phyloP scores from a whole-genome alignment of 495 filamentous ascomycete genomes.

The Durotheca rogersii region DNA sequence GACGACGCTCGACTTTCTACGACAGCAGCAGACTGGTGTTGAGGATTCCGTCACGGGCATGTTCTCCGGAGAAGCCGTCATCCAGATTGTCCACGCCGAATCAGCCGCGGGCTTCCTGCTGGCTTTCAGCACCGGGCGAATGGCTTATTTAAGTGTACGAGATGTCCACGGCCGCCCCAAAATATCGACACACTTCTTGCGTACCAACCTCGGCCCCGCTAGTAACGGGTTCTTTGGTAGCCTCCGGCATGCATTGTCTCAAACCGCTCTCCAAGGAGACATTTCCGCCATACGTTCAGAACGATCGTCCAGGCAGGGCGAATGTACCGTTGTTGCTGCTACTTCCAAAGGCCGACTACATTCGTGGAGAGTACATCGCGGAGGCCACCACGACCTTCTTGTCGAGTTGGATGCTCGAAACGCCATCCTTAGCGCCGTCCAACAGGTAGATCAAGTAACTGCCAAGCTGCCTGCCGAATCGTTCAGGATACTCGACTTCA shows the following conservation, averaged over 20 bases:
- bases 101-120: conserved; percentile 80
- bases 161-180: conserved; percentile 82
- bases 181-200: conserved; percentile 73
- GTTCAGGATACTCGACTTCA: conserved; percentile 52
- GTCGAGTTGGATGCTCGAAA: conserved; percentile 48
- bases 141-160: conserved; percentile 80
- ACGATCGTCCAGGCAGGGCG: conserved; percentile 67
- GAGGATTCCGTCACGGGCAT: conserved; percentile 71
- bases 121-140: conserved; percentile 76
- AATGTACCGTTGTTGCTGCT: conserved; percentile 77
- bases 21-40: conserved; percentile 73
- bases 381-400: conserved; percentile 63
- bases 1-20: conserved; percentile 69
- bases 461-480: conserved; percentile 36
- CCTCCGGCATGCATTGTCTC: conserved; percentile 67
- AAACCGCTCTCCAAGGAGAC: conserved; percentile 66
- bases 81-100: conserved; percentile 75
- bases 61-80: conserved; percentile 73
- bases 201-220: conserved; percentile 53
- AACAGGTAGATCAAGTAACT: conserved; percentile 32
- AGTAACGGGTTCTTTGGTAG: conserved; percentile 70
- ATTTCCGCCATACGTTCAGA: conserved; percentile 75
- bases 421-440: conserved; percentile 36
- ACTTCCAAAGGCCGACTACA: conserved; percentile 73
- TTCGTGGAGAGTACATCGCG: conserved; percentile 83